Base-by-base conservation (phyloP, 352 stramenopile genomes). In the Pythium phragmiticola region DNA sequence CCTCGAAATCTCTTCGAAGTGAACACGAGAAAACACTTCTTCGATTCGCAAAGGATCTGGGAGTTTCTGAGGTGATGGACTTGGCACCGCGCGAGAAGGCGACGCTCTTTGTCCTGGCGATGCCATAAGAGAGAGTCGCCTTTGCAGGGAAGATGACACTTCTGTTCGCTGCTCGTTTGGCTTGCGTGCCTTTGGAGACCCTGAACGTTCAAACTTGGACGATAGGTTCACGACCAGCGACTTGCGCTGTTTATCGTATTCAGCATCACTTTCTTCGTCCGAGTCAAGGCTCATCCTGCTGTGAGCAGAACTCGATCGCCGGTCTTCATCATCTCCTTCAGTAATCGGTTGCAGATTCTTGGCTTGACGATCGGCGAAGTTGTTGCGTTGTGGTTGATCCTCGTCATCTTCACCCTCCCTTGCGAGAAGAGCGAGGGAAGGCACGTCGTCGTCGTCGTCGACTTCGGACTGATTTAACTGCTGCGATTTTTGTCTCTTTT, bases 261-360 rank as follows among this genome's bases (percentile, higher is more conserved):
- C 83, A 3, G 63, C 65, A 49, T 92, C 83, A 28, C 76, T 88
- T 4, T 87, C 75, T 7, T 87, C 70, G 13, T 73, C 77, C 12
- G 69, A 84, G 11, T 85, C 84, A 19, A 92, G 67, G n/a, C 83
- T 91, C 77, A 94, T 92, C 64, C 75, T 72, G 60, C 86, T 94
- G n/a, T 83, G 77, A 13, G 63, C 73, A 33, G 81, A 89, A 33
- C 65, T 75, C 0, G 62, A 69, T 34, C 74, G 56, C 11, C 57
- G 49, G 33, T 69, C 66, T 43, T 80, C 78, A 64, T 92, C 85
- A 30, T 88, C 79, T 49, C 71, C 77, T 57, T 94, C 83, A 59
- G 66, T 50, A 56, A 92, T 91, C 23, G 83, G 72, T 50, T 88
- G 82, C 7, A 95, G 58, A 17, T 72, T 80, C 14, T 49, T 45